Evolutionary conservation across 768 basidiomycete genomes (phyloP).

Genomic region (Lactarius vividus): DNA sequence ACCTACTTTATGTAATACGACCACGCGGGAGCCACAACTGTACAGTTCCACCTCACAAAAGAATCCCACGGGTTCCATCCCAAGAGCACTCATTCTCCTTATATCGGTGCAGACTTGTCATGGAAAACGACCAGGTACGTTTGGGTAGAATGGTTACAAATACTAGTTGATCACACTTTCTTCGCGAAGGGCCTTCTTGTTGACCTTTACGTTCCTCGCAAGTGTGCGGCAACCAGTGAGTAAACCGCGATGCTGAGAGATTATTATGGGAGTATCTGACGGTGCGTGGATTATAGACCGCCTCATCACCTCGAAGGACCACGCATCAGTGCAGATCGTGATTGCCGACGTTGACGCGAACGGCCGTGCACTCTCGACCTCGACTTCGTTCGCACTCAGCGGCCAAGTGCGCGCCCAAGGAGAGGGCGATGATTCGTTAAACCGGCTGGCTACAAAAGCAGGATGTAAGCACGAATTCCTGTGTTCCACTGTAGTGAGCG

Average conservation of each 20-base stretch:
- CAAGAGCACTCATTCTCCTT: not conserved
- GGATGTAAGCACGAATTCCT: conserved; percentile 66
- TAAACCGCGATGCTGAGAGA: conserved; percentile 28
- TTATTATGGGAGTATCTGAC: conserved; percentile 9
- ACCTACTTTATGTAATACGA: not conserved
- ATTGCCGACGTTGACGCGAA: conserved; percentile 91
- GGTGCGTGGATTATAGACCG: conserved; percentile 59
- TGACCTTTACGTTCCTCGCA: conserved; percentile 99
- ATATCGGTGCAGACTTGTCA: conserved; percentile 37
- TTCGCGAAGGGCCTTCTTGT: conserved; percentile 84
- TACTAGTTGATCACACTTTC: not conserved
- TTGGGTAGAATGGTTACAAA: not conserved
- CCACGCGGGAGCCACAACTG: conserved; percentile 19
- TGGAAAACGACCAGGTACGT: conserved; percentile 90
- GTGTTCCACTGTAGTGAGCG: conserved; percentile 6
- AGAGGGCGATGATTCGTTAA: conserved; percentile 95
- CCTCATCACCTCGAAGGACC: conserved; percentile 98
- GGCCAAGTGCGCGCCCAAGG: conserved; percentile 93
- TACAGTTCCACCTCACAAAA: conserved; percentile 22
- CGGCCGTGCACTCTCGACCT: conserved; percentile 73
- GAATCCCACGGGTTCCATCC: conserved; percentile 13
- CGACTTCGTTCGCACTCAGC: conserved; percentile 91
- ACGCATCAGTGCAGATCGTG: conserved; percentile 96
- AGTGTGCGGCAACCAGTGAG: conserved; percentile 96
- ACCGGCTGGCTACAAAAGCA: conserved; percentile 92